phyloP scores from a whole-genome alignment of 2,329 filamentous ascomycete genomes.

The Neofusicoccum cordaticola region DNA sequence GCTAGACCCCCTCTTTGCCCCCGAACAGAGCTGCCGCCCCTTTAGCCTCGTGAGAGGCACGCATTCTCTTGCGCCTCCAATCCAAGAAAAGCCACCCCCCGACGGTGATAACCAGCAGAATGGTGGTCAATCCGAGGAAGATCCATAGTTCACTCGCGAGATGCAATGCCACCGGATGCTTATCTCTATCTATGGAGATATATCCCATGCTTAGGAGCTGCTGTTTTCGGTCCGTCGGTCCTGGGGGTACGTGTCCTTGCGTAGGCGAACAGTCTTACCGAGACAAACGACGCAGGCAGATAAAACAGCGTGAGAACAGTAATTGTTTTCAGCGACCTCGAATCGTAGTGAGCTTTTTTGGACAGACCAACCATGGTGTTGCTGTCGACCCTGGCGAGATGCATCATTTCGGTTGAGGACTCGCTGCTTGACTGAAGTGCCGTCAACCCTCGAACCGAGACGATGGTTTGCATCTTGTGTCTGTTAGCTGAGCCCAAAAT shows the following conservation, averaged over 20 bases:
- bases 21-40: no score
- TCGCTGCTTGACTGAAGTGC: slow-evolving; percentile 16
- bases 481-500: no score
- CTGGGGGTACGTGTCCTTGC: neutral
- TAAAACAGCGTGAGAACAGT: slow-evolving; percentile 20
- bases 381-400: slow-evolving; percentile 17
- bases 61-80: neutral
- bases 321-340: slow-evolving; percentile 20
- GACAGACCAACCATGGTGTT: slow-evolving; percentile 20
- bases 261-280: slow-evolving; percentile 14
- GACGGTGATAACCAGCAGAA: slow-evolving; percentile 15
- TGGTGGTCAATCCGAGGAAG: slow-evolving; percentile 13
- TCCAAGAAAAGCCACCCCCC: slow-evolving; percentile 17
- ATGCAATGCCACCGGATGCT: neutral
- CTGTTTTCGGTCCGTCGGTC: slow-evolving; percentile 5
- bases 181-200: slow-evolving; percentile 12
- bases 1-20: no score
- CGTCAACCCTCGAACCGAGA: slow-evolving; percentile 18
- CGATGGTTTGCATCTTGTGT: slow-evolving; percentile 13
- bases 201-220: slow-evolving; percentile 21
- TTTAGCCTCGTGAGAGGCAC: no score
- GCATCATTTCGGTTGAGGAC: slow-evolving; percentile 18
- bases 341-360: slow-evolving; percentile 18
- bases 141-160: slow-evolving; percentile 19
- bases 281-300: slow-evolving; percentile 20